Conservation (phyloP, 106 monocot genomes). For the Dendrobium catenatum region DNA sequence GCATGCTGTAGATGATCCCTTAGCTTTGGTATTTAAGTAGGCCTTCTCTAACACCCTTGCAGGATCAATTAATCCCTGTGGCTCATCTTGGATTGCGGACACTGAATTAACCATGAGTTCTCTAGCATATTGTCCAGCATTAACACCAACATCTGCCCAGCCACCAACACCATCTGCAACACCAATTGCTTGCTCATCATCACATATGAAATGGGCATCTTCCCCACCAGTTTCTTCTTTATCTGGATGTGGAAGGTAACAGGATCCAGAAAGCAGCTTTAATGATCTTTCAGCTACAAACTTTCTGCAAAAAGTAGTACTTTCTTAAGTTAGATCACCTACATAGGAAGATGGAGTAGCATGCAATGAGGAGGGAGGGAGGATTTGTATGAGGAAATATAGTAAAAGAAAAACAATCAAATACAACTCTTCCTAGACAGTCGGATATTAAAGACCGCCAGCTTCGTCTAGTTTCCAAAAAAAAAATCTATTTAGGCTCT, state of each 20-base stretch:
- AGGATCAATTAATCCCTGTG: conserved; percentile 54
- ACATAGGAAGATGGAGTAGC: no score
- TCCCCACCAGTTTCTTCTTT: conserved; percentile 76
- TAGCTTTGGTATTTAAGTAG: conserved; percentile 50
- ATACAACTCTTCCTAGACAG: no score
- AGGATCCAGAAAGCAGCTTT: conserved; percentile 65
- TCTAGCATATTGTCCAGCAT: conserved; percentile 61
- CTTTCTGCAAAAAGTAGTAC: conserved; percentile 10
- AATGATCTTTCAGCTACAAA: conserved; percentile 37
- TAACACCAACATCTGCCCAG: conserved; percentile 62
- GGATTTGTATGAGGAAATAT: no score
- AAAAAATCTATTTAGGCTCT: no score
- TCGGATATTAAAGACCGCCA: no score
- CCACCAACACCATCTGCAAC: conserved; percentile 83
- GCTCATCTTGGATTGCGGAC: conserved; percentile 52
- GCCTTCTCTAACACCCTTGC: conserved; percentile 64
- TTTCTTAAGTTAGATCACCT: no score
- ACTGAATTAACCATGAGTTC: conserved; percentile 70
- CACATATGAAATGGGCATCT: conserved; percentile 65
- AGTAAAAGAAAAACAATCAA: no score
- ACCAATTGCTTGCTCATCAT: conserved; percentile 57
- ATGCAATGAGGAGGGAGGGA: no score
- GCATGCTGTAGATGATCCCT: conserved; percentile 75
- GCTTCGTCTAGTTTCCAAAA: no score
- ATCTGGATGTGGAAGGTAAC: conserved; percentile 62